Percentiles rank a stretch among this genome's conserved stretches.
Conservation (phyloP, 768 basidiomycete genomes). For the Tylopilus plumbeoviolaceoides region DNA sequence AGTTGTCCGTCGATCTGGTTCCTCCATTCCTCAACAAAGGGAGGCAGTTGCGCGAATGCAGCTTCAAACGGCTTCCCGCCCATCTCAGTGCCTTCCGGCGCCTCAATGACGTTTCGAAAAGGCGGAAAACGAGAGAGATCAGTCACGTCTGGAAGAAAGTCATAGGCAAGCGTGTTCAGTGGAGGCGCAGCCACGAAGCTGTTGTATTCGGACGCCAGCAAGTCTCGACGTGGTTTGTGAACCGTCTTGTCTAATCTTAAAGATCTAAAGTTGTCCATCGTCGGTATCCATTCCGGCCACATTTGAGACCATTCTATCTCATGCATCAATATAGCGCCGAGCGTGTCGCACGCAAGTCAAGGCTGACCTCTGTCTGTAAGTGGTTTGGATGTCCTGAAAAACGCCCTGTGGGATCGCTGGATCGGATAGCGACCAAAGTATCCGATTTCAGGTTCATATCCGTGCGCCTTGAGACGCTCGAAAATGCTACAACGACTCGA, state of each 20-base stretch:
- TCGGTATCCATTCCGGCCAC: background rate
- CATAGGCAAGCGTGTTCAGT: background rate
- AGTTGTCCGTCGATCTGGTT: conserved; percentile 1
- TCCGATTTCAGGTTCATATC: conserved; percentile 4
- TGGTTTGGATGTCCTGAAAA: conserved; percentile 7
- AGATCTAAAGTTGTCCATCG: background rate
- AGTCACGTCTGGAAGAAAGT: background rate
- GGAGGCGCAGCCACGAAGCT: background rate
- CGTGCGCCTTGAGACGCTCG: conserved; percentile 2
- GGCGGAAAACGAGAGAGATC: background rate
- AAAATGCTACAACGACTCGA: conserved; percentile 6
- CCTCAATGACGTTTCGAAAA: conserved; percentile 1
- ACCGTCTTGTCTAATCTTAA: background rate
- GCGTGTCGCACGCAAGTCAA: too few relatives aligned
- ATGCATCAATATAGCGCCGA: too few relatives aligned
- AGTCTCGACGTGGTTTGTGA: background rate
- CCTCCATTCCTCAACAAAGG: background rate
- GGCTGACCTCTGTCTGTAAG: conserved; percentile 1
- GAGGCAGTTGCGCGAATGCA: conserved; percentile 5
- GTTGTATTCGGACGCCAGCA: background rate
- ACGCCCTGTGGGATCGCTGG: background rate
- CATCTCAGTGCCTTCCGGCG: background rate
- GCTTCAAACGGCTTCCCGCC: background rate
- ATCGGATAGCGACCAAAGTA: background rate
- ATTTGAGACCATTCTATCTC: conserved; percentile 4